A percentile compares a stretch with the other conserved stretches of the same genome.
Conservation (phyloP, 768 basidiomycete genomes). For the Porphyrellus cyaneotinctus region DNA sequence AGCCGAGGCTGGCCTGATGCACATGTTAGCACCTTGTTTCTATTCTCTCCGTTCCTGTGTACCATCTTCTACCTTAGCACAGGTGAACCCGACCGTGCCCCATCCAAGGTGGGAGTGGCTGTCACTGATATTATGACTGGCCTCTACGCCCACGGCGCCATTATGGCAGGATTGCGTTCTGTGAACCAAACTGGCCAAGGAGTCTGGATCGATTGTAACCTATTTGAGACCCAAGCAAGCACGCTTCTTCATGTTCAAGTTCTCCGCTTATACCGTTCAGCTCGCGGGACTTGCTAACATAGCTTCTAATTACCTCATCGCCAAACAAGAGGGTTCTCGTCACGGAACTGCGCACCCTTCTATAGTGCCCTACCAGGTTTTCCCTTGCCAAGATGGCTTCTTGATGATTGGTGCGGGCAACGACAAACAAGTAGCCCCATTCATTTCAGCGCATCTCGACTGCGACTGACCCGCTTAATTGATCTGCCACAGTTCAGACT, state of each 20-base stretch:
- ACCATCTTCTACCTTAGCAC: slow-evolving; percentile 48
- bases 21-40: slow-evolving; percentile 56
- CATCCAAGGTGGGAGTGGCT: slow-evolving; percentile 94
- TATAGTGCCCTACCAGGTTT: slow-evolving; percentile 90
- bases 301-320: slow-evolving; percentile 88
- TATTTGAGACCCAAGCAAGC: slow-evolving; percentile 85
- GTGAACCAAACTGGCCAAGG: slow-evolving; percentile 82
- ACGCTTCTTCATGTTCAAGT: neutral
- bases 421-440: slow-evolving; percentile 63
- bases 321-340: slow-evolving; percentile 74
- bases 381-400: slow-evolving; percentile 82
- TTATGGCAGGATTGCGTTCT: slow-evolving; percentile 85
- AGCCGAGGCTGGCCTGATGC: slow-evolving; percentile 92
- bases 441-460: neutral
- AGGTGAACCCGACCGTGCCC: slow-evolving; percentile 81
- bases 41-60: slow-evolving; percentile 8
- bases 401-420: slow-evolving; percentile 95
- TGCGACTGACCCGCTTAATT: slow-evolving; percentile 9
- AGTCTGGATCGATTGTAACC: slow-evolving; percentile 86
- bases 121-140: slow-evolving; percentile 87
- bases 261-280: slow-evolving; percentile 35
- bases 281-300: slow-evolving; percentile 90
- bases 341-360: slow-evolving; percentile 95
- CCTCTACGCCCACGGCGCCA: slow-evolving; percentile 87
- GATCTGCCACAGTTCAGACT: slow-evolving; percentile 55